These are phyloP conservation scores for Phytophthora palmivora DNA, from an alignment of 352 stramenopile genomes.

Conservation along the genomic window DNA sequence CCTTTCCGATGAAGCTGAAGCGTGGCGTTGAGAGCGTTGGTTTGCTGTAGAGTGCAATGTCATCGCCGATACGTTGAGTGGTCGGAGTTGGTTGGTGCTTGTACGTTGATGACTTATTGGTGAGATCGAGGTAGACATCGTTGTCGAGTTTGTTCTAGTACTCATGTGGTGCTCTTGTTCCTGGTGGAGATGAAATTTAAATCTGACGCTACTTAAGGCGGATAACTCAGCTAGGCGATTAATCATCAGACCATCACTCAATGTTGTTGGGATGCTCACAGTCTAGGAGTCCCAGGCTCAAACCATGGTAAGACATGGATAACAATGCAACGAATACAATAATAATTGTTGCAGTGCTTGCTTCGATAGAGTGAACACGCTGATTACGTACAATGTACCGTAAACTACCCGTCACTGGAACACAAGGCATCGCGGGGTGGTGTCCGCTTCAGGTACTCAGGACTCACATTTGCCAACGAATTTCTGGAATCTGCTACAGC, in stretches of 20 bases:
- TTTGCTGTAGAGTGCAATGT: not conserved
- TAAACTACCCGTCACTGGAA: too few species aligned
- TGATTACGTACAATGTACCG: not conserved
- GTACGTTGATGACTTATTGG: not conserved
- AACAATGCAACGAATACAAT: too few species aligned
- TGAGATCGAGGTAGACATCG: not conserved
- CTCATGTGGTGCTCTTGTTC: not conserved
- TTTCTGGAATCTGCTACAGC: too few species aligned
- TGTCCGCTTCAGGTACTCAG: too few species aligned
- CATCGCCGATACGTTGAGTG: conserved; percentile 5
- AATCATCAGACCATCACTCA: conserved; percentile 10
- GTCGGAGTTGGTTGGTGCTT: not conserved
- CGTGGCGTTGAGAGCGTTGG: not conserved
- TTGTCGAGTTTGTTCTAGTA: not conserved
- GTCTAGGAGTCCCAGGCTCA: too few species aligned
- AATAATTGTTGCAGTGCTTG: too few species aligned
- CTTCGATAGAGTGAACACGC: not conserved
- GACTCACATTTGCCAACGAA: too few species aligned
- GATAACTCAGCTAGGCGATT: not conserved
- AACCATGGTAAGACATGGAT: too few species aligned
- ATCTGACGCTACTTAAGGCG: conserved; percentile 11
- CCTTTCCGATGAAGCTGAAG: not conserved
- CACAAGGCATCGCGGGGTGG: too few species aligned
- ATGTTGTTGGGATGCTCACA: not conserved
- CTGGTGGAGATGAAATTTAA: conserved; percentile 1